A percentile compares a stretch with the other conserved stretches of the same genome.
phyloP scores from a whole-genome alignment of 139 green algal genomes.

The Tetradesmus obliquus region DNA sequence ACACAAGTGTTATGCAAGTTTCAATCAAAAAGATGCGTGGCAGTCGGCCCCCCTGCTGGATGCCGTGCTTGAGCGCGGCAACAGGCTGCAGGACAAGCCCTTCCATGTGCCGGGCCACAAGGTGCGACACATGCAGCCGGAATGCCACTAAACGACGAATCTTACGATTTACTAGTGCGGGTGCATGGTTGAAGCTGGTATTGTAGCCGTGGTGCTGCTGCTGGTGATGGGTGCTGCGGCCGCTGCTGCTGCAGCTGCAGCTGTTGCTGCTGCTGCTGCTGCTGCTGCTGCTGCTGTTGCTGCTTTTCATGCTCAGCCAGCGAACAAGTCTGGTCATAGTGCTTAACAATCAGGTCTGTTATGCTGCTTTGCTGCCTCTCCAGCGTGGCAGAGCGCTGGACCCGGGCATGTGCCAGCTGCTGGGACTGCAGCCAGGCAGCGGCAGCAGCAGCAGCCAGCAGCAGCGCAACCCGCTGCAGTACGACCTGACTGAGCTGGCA shows the following conservation, averaged over 20 bases:
- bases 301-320: background rate
- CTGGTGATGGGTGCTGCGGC: background rate
- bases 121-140: slow-evolving; percentile 12
- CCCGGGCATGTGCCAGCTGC: slow-evolving; percentile 20
- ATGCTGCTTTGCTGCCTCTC: background rate
- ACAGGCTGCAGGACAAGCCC: slow-evolving; percentile 53
- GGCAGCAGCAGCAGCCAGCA: slow-evolving; percentile 3
- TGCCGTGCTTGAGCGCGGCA: slow-evolving; percentile 62
- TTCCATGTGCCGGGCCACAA: slow-evolving; percentile 93
- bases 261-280: background rate
- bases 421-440: background rate
- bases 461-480: slow-evolving; percentile 37
- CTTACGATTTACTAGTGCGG: too few species aligned
- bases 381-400: slow-evolving; percentile 41
- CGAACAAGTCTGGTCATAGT: background rate
- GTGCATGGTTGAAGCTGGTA: too few species aligned
- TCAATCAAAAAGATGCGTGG: slow-evolving; percentile 27
- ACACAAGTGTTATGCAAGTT: background rate
- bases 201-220: background rate
- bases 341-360: background rate
- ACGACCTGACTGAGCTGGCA: slow-evolving; percentile 89
- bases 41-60: slow-evolving; percentile 65
- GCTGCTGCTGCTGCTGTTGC: background rate
- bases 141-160: background rate
- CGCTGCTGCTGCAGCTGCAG: background rate